A percentile compares a stretch with the other conserved stretches of the same genome.
Evolutionary conservation across 345 rosid genomes (phyloP).

Genomic region (Gossypium bickii): DNA sequence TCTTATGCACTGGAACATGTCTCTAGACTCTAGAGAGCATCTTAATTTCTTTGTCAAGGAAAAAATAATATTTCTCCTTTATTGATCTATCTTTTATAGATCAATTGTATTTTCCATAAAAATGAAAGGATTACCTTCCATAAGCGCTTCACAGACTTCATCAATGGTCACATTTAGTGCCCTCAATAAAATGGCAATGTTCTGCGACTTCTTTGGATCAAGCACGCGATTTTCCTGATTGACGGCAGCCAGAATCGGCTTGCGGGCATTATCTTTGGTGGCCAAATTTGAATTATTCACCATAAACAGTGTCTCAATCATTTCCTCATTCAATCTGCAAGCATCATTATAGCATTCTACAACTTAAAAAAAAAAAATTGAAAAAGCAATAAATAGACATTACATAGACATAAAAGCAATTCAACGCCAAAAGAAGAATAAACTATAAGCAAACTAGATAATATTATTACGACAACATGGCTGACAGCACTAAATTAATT

Average conservation of each 20-base stretch:
- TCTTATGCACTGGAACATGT: background rate
- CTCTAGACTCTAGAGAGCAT: background rate
- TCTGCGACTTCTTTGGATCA: conserved; percentile 89
- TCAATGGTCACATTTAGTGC: conserved; percentile 88
- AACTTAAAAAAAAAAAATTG: background rate
- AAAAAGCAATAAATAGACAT: background rate
- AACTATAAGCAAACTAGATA: too few relatives aligned
- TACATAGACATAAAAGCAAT: background rate
- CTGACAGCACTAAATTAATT: background rate
- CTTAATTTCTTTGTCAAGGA: background rate
- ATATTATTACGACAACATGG: too few relatives aligned
- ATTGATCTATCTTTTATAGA: background rate
- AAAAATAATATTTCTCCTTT: background rate
- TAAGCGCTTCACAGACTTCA: conserved; percentile 91
- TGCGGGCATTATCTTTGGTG: conserved; percentile 38
- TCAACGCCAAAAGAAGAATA: background rate
- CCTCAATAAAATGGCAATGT: conserved; percentile 82
- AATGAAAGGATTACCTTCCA: conserved; percentile 51
- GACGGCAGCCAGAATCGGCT: conserved; percentile 26
- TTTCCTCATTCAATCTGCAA: conserved; percentile 89
- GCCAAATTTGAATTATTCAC: conserved; percentile 49
- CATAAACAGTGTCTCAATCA: conserved; percentile 85
- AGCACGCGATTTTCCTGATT: conserved; percentile 70
- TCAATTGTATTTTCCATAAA: background rate
- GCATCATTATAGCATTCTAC: conserved; percentile 10